phyloP scores from a whole-genome alignment of 2,329 filamentous ascomycete genomes.

The Penicillium digitatum region DNA sequence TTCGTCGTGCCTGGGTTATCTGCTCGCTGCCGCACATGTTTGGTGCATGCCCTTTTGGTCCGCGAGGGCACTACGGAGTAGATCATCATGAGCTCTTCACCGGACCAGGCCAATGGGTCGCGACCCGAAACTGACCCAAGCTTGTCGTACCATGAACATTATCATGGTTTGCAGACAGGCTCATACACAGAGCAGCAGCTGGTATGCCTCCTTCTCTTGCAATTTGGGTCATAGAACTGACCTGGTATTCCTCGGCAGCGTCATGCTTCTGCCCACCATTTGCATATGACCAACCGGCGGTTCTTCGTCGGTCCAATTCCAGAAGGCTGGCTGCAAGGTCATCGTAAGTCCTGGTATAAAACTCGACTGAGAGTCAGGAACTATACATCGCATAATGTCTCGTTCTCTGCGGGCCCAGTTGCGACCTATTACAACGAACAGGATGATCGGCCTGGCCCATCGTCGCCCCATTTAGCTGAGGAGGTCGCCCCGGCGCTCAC shows the following conservation, averaged over 20 bases:
- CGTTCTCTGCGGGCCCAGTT: slow-evolving; percentile 51
- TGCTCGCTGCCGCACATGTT: slow-evolving; percentile 2
- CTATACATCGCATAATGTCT: slow-evolving; percentile 47
- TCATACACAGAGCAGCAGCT: slow-evolving; percentile 55
- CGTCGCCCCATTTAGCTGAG: slow-evolving; percentile 12
- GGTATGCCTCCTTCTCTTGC: slow-evolving; percentile 33
- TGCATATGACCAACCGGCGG: slow-evolving; percentile 59
- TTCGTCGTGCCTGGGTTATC: slow-evolving; percentile 12
- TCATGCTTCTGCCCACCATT: slow-evolving; percentile 59
- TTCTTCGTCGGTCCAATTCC: slow-evolving; percentile 65
- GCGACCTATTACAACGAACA: slow-evolving; percentile 42
- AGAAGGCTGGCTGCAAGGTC: slow-evolving; percentile 60
- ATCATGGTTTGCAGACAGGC: slow-evolving; percentile 43
- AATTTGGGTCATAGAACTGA: slow-evolving; percentile 1
- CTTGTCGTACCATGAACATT: slow-evolving; percentile 20
- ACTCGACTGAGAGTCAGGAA: slow-evolving; percentile 42
- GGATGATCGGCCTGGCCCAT: slow-evolving; percentile 25
- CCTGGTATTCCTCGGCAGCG: slow-evolving; percentile 38
- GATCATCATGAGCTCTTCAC: slow-evolving; percentile 27
- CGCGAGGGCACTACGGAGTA: slow-evolving; percentile 2
- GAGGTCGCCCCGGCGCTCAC: slow-evolving; percentile 17
- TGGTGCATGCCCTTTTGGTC: slow-evolving; percentile 4
- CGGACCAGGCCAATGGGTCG: slow-evolving; percentile 19
- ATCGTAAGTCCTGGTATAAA: slow-evolving; percentile 62
- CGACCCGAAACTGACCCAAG: slow-evolving; percentile 16